These are phyloP conservation scores for Xanthoparmelia taractica DNA, from an alignment of 495 filamentous ascomycete genomes.

Conservation along the genomic window DNA sequence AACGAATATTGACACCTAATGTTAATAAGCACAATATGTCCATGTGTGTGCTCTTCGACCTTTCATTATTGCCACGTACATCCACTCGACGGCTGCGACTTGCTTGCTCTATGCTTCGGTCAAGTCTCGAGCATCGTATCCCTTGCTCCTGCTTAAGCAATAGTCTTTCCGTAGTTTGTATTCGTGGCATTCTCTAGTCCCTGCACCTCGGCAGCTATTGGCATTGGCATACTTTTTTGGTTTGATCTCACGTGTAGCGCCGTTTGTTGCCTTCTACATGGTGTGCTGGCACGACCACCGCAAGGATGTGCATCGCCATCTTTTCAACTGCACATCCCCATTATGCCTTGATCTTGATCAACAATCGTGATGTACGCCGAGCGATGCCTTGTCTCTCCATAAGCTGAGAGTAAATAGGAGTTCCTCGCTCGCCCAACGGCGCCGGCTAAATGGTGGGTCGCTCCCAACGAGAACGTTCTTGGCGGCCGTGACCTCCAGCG, in stretches of 20 bases:
- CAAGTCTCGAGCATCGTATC: background rate
- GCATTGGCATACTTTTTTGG: background rate
- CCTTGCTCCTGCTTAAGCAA: background rate
- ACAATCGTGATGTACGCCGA: conserved; percentile 76
- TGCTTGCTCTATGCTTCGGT: background rate
- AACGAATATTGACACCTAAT: background rate
- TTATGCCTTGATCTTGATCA: conserved; percentile 82
- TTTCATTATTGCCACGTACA: background rate
- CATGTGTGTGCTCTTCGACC: background rate
- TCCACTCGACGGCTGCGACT: background rate
- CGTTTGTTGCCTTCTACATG: background rate
- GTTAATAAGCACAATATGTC: background rate
- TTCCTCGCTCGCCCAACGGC: conserved; percentile 85
- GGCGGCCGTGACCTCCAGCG: conserved; percentile 63
- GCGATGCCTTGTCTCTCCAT: background rate
- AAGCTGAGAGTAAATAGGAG: conserved; percentile 44
- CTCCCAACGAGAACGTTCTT: conserved; percentile 52
- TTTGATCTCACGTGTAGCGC: background rate
- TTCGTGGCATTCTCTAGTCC: background rate
- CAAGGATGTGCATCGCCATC: conserved; percentile 84
- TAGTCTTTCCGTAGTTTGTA: background rate
- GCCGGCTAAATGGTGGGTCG: conserved; percentile 73
- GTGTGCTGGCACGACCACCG: conserved; percentile 1
- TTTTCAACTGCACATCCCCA: conserved; percentile 82
- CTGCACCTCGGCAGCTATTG: background rate